Evolutionary conservation across 1,284 basidiomycete genomes (phyloP).

Genomic region (Fomitopsis pinicola): DNA sequence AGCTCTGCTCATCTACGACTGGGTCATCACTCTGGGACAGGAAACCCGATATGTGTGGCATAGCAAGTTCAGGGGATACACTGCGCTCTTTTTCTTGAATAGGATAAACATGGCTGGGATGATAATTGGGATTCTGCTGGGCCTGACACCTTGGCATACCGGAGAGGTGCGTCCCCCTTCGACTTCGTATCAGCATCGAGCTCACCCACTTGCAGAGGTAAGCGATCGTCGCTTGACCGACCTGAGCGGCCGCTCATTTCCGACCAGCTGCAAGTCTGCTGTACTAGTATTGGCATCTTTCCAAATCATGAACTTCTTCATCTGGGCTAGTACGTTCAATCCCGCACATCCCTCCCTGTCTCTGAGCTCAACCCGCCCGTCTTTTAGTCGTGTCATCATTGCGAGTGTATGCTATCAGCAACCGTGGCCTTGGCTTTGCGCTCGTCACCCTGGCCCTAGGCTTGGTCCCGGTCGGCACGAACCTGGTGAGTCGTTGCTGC

Average conservation of each 20-base stretch:
- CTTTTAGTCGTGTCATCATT: background rate
- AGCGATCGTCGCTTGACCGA: background rate
- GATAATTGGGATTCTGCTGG: background rate
- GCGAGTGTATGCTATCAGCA: background rate
- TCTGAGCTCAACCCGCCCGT: background rate
- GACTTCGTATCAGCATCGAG: background rate
- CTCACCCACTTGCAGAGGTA: background rate
- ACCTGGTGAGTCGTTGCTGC: background rate
- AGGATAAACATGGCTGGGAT: background rate
- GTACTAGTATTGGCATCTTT: background rate
- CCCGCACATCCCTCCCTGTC: background rate
- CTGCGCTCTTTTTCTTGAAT: background rate
- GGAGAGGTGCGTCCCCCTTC: background rate
- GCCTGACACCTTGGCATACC: background rate
- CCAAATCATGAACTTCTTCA: background rate
- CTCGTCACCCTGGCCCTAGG: background rate
- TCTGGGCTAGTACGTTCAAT: background rate
- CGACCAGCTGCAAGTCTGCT: background rate
- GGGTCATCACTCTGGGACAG: background rate
- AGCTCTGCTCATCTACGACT: conserved; percentile 1
- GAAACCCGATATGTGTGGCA: background rate
- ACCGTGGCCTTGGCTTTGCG: background rate
- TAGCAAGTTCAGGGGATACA: background rate
- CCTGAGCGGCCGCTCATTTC: background rate
- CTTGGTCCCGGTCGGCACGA: background rate